Evolutionary conservation across 441 rosid species (phyloP), one percentile per base, ranked within the genome.

Genomic region (Codiaeum variegatum): DNA sequence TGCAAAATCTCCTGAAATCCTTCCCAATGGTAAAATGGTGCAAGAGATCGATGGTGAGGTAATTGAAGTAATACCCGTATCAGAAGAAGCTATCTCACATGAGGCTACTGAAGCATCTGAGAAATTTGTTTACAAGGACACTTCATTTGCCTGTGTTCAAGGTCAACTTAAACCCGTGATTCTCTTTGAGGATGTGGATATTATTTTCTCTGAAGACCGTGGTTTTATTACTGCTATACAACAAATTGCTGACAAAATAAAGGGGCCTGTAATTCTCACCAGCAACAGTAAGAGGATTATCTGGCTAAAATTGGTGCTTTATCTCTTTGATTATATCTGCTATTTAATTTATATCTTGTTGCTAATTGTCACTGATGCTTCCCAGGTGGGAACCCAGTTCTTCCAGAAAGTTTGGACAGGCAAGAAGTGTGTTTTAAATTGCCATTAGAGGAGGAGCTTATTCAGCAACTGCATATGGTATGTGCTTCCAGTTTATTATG

Each of bases 121-220:
- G 47, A 80, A 85, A 28, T 72, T 52, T 69, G 51, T 34, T 46
- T 49, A 55, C 60, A 76, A 78, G 76, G 86, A 80, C 52, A 77
- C 56, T 71, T 75, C 68, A 62, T 24, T 40, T 77, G 77, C 79
- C 64, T 75, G 59, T 71, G 74, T 76, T 70, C 82, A 61, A 80
- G 78, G 74, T 66, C 86, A 78, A 76, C 70, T 85, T 73, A 91
- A 85, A 80, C 84, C 90, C 62, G 86, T 95, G 81, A 87, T 93
- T 83, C 92, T 95, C 75, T 88, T 95, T 54, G 99, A 95, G 82
- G 99, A 93, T 83, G 97, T 93, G 72, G 98, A 95, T 81, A 76
- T 95, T 76, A 73, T 75, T 78, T 91, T 91, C 70, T 81, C 88
- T 52, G 98, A 95, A 78, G 99, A 95, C 76, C 95, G 94, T 79